Evolutionary conservation across 345 rosid species (phyloP).

Genomic region (Luvunga scandens): DNA sequence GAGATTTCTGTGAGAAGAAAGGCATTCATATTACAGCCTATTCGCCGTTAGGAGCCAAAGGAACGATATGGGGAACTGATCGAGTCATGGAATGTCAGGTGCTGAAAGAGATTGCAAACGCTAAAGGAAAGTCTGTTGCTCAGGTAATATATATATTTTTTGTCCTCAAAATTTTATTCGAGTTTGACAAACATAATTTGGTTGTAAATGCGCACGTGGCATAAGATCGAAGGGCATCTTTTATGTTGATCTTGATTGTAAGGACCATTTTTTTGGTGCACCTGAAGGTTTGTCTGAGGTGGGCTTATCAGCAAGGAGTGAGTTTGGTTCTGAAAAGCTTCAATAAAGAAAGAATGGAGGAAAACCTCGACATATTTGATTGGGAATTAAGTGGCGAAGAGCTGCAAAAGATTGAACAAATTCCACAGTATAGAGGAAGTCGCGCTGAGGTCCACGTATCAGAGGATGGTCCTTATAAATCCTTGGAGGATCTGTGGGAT

Average conservation of each 20-base stretch:
- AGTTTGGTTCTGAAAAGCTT: slow-evolving; percentile 30
- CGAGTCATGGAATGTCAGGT: slow-evolving; percentile 27
- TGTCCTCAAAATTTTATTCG: too few species aligned
- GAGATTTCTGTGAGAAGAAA: slow-evolving; percentile 25
- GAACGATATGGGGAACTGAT: slow-evolving; percentile 34
- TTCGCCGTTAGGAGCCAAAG: slow-evolving; percentile 35
- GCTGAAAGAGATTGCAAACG: slow-evolving; percentile 32
- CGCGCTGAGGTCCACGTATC: not conserved
- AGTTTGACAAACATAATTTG: too few species aligned
- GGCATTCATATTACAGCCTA: slow-evolving; percentile 30
- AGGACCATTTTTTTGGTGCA: not conserved
- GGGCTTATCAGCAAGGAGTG: slow-evolving; percentile 39
- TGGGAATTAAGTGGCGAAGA: slow-evolving; percentile 28
- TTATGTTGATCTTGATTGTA: too few species aligned
- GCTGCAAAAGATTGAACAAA: slow-evolving; percentile 13
- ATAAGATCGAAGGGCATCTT: too few species aligned
- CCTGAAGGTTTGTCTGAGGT: slow-evolving; percentile 29
- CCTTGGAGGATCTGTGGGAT: slow-evolving; percentile 34
- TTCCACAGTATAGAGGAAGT: slow-evolving; percentile 22
- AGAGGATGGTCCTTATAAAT: slow-evolving; percentile 22
- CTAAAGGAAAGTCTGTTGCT: slow-evolving; percentile 24
- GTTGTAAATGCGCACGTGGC: too few species aligned
- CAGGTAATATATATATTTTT: slow-evolving; percentile 34
- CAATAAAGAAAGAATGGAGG: slow-evolving; percentile 28
- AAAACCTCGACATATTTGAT: slow-evolving; percentile 27